phyloP scores from a whole-genome alignment of 2,329 filamentous ascomycete genomes.

The Cordyceps fumosorosea region DNA sequence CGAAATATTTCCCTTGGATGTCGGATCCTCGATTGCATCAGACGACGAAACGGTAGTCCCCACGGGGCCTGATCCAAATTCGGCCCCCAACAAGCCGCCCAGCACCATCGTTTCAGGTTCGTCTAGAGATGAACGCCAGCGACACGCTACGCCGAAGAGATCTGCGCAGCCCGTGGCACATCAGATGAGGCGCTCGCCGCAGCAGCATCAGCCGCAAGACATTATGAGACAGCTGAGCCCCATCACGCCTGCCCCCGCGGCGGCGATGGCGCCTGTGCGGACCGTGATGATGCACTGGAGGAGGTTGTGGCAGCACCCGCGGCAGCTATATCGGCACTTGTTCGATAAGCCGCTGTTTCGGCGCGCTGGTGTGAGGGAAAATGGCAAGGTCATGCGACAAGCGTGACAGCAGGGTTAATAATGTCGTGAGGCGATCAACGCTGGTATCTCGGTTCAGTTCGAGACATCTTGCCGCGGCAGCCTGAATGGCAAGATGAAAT shows the following conservation, averaged over 20 bases:
- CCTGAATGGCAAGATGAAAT: no score
- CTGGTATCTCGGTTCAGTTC: no score
- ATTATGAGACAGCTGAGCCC: neutral
- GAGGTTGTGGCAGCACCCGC: neutral
- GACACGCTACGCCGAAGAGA: neutral
- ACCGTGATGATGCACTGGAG: neutral
- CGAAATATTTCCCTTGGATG: no score
- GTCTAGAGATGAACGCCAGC: neutral
- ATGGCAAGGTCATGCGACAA: neutral
- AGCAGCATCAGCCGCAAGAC: neutral
- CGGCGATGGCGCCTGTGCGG: neutral
- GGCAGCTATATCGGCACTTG: neutral
- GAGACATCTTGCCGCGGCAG: neutral
- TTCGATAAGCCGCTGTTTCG: constrained; percentile 4
- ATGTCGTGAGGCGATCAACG: no score
- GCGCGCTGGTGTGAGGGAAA: neutral
- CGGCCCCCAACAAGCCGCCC: neutral
- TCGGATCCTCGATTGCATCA: neutral
- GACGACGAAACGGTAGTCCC: neutral
- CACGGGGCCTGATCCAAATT: neutral
- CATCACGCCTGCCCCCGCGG: neutral
- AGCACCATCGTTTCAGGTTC: neutral
- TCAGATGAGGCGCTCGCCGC: neutral
- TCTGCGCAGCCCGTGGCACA: neutral
- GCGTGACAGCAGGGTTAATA: neutral